Percentiles rank a stretch among this genome's conserved stretches.
Conservation (phyloP, 2,329 filamentous ascomycete species). For the Tolypocladium ovalisporum region DNA sequence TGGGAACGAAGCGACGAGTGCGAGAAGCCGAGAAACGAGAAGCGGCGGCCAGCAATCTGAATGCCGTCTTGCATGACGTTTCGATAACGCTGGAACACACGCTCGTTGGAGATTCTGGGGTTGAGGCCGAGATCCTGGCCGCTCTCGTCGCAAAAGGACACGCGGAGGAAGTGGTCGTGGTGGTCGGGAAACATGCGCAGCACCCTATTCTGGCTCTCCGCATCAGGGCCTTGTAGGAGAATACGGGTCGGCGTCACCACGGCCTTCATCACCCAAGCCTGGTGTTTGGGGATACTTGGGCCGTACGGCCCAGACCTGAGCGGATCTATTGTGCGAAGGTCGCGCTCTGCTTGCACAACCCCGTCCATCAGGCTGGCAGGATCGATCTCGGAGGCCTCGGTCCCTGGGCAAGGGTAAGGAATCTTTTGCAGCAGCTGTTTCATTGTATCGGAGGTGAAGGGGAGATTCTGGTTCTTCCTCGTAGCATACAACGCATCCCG, state of each 20-base stretch:
- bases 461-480: constrained; percentile 14
- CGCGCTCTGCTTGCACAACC: constrained; percentile 28
- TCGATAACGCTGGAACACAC: constrained; percentile 50
- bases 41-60: constrained; percentile 49
- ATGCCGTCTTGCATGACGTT: constrained; percentile 48
- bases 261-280: constrained; percentile 42
- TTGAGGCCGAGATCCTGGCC: constrained; percentile 53
- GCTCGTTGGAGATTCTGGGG: constrained; percentile 29
- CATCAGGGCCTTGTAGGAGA: constrained; percentile 47
- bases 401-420: constrained; percentile 41
- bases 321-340: constrained; percentile 16
- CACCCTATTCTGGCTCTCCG: constrained; percentile 60
- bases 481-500: constrained; percentile 13
- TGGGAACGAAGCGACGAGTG: constrained; percentile 67
- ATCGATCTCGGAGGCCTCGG: constrained; percentile 29
- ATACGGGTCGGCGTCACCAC: constrained; percentile 50
- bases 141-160: constrained; percentile 66
- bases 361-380: constrained; percentile 26
- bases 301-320: constrained; percentile 15
- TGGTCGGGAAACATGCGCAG: constrained; percentile 52
- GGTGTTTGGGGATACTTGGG: constrained; percentile 20
- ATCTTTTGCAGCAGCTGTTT: constrained; percentile 40
- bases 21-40: constrained; percentile 64
- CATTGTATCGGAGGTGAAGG: constrained; percentile 42
- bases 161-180: constrained; percentile 55